Percentiles rank a stretch among this genome's conserved stretches.
Conservation (phyloP, 2,329 filamentous ascomycete genomes). For the Aspergillus calidoustus region DNA sequence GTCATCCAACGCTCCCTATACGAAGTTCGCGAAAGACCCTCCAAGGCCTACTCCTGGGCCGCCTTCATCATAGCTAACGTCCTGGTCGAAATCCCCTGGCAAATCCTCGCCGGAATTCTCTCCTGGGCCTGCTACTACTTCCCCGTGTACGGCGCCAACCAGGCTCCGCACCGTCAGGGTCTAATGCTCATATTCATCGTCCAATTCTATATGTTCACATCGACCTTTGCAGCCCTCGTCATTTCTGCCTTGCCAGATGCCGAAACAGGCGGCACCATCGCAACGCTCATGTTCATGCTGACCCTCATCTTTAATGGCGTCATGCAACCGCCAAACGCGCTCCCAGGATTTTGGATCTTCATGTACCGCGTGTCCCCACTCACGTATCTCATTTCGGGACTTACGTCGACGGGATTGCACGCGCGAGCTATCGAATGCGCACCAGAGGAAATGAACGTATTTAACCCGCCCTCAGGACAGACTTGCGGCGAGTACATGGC, state of each 20-base stretch:
- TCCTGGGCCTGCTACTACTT: slow-evolving; percentile 87
- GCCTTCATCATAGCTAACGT: slow-evolving; percentile 85
- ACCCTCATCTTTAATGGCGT: slow-evolving; percentile 76
- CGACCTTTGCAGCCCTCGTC: slow-evolving; percentile 78
- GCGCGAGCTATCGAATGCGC: slow-evolving; percentile 70
- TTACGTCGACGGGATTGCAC: slow-evolving; percentile 72
- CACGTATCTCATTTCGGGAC: slow-evolving; percentile 76
- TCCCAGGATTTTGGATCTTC: slow-evolving; percentile 81
- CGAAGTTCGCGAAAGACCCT: slow-evolving; percentile 82
- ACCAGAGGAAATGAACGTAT: slow-evolving; percentile 68
- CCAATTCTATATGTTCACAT: slow-evolving; percentile 78
- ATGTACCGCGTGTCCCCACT: slow-evolving; percentile 84
- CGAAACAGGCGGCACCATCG: slow-evolving; percentile 75
- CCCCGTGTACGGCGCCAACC: slow-evolving; percentile 66
- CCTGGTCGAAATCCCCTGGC: slow-evolving; percentile 84
- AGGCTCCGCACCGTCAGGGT: slow-evolving; percentile 70
- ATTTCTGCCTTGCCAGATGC: slow-evolving; percentile 77
- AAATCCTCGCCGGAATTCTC: slow-evolving; percentile 72
- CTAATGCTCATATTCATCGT: slow-evolving; percentile 80
- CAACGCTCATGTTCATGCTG: slow-evolving; percentile 74
- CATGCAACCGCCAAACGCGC: slow-evolving; percentile 63
- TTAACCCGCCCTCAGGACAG: slow-evolving; percentile 63
- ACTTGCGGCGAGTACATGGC: slow-evolving; percentile 66
- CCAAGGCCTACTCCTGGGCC: slow-evolving; percentile 83
- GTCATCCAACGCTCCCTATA: slow-evolving; percentile 80